Percentiles rank a stretch among this genome's conserved stretches.
Evolutionary conservation across 805 yeast species (phyloP).

Genomic region (Phaffomyces opuntiae): DNA sequence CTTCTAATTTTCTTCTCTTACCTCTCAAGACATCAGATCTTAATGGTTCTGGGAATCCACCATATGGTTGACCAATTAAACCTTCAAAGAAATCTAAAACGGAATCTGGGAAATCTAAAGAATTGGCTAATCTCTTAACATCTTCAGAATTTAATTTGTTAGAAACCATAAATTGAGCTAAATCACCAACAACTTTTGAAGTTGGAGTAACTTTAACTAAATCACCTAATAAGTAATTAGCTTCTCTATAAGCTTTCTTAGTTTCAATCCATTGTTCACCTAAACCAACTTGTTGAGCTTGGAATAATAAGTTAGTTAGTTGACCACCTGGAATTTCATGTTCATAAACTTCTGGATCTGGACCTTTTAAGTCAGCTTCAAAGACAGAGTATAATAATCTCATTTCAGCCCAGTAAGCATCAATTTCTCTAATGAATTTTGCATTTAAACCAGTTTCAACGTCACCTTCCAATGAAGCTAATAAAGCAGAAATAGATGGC

Average conservation of each 20-base stretch:
- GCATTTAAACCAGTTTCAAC: constrained; percentile 66
- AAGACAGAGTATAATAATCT: constrained; percentile 92
- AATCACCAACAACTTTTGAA: constrained; percentile 98
- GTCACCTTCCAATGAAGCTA: constrained; percentile 88
- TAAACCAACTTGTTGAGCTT: constrained; percentile 97
- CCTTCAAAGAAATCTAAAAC: constrained; percentile 98
- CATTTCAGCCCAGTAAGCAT: constrained; percentile 98
- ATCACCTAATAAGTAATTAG: constrained; percentile 89
- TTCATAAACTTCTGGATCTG: constrained; percentile 97
- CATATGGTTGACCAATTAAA: constrained; percentile 97
- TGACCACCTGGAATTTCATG: constrained; percentile 99
- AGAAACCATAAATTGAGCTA: constrained; percentile 99
- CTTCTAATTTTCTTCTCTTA: constrained; percentile 83
- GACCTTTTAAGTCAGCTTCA: constrained; percentile 98
- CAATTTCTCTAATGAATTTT: constrained; percentile 70
- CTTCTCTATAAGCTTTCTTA: constrained; percentile 87
- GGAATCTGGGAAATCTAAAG: constrained; percentile 97
- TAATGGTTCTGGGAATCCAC: constrained; percentile 99
- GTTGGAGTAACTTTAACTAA: constrained; percentile 98
- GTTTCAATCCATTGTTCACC: constrained; percentile 97
- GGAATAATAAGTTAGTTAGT: constrained; percentile 94
- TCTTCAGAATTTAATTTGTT: constrained; percentile 84
- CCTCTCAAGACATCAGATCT: constrained; percentile 86
- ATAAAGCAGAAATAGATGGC: constrained; percentile 88
- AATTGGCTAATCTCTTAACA: constrained; percentile 77